These are phyloP conservation scores for Polymyxa betae DNA, from an alignment of 208 protist genomes.

Conservation along the genomic window DNA sequence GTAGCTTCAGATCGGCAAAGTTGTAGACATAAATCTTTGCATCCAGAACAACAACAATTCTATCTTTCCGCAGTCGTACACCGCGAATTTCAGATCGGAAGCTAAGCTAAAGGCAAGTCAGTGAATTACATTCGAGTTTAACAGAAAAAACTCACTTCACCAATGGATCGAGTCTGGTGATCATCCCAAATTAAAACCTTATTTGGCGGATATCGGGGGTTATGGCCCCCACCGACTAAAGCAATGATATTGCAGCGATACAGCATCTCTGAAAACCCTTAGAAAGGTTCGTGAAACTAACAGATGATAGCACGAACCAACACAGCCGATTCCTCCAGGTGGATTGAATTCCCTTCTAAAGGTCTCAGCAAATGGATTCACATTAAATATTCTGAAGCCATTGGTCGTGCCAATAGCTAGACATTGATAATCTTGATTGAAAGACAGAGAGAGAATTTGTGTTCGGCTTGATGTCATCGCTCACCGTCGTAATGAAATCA, in stretches of 20 bases:
- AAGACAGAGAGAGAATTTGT: conserved; percentile 78
- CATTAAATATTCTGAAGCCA: conserved; percentile 85
- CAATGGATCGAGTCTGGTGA: conserved; percentile 81
- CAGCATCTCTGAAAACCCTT: conserved; percentile 89
- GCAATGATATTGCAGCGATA: conserved; percentile 89
- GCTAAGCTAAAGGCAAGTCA: conserved; percentile 57
- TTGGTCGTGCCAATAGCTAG: conserved; percentile 79
- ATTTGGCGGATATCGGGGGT: conserved; percentile 82
- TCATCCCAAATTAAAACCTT: conserved; percentile 92
- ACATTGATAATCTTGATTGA: conserved; percentile 85
- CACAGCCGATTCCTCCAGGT: neutral
- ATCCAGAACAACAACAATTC: conserved; percentile 82
- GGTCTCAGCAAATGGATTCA: conserved; percentile 83
- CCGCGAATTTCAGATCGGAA: conserved; percentile 82
- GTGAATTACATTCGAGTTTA: neutral
- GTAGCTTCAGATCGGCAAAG: conserved; percentile 81
- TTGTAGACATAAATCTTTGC: conserved; percentile 87
- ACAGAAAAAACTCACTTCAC: conserved; percentile 72
- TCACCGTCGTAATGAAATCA: no score
- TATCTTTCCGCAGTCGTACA: conserved; percentile 80
- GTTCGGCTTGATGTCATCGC: no score
- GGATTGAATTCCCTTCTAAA: conserved; percentile 70
- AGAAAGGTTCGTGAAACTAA: neutral
- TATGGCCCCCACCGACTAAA: conserved; percentile 83
- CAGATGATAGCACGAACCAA: neutral